Base-by-base conservation (phyloP, 306 rosid species). In the Lathyrus tuberosus region DNA sequence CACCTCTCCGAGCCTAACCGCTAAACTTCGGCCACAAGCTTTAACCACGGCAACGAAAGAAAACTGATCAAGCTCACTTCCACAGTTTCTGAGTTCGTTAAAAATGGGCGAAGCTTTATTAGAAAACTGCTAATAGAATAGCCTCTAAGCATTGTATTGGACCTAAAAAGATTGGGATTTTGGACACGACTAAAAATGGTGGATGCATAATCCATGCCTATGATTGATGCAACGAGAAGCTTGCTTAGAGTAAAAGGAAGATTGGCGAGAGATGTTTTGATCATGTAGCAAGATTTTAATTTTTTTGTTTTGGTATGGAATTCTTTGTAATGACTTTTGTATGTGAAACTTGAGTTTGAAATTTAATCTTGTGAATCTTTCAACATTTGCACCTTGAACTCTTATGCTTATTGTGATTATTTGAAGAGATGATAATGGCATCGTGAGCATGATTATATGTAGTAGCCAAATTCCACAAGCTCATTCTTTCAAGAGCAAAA, bases 101-200 rank as follows among this genome's bases (percentile, higher is more conserved):
- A 89, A 87, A 78, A 85, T 40, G 60, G 58, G 81, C 5, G 84
- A 80, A 63, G 91, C 86, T 72, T 82, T 82, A 5, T 47, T 60
- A 5, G 91, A 81, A 35, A 46, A 37, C 76, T 69, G 16, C 91
- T 79, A 7, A 54, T 31, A 12, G 91, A 84, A 72, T 82, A 85
- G 69, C 88, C 89, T 79, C 93, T 70, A 42, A 87, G 82, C 89
- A 90, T 78, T 69, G 91, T 82, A 70, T 87, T 89, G 74, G 80
- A 89, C 89, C 85, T 85, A 76, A 80, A 87, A 48, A 85, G 85
- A 75, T 84, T 85, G 2, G 93, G 96, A 76, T 73, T 73, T 74
- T 65, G 84, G 31, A 80, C 61, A 28, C n/a, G 13, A 60, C 20
- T 63, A 80, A 85, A 90, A 85, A 90, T 76, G 69, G 93, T 69